Percentiles rank a stretch among this genome's conserved stretches.
Evolutionary conservation across 495 filamentous ascomycete species (phyloP).

Genomic region (Podospora pseudopauciseta): DNA sequence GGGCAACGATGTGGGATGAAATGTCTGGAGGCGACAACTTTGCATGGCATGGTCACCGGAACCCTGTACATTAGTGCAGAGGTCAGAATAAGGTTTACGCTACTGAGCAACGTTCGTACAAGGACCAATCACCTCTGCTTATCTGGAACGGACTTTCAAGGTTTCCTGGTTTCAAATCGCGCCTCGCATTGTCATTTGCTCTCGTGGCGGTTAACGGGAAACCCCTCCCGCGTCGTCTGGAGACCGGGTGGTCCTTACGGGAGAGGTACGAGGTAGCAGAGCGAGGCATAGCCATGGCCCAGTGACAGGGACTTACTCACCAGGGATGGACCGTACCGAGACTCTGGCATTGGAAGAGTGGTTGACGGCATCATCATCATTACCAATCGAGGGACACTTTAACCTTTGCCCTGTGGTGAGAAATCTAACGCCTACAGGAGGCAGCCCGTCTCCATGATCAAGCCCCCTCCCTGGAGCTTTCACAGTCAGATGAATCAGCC

Average conservation of each 20-base stretch:
- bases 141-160: neutral
- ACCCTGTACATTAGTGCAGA: neutral
- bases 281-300: neutral
- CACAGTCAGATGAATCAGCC: neutral
- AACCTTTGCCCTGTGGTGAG: neutral
- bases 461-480: neutral
- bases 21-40: too few relatives aligned
- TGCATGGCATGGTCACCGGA: neutral
- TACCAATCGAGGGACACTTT: neutral
- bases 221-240: neutral
- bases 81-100: conserved; percentile 21
- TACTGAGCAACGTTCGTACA: conserved; percentile 11
- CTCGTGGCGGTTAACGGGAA: neutral
- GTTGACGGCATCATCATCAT: neutral
- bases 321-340: neutral
- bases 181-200: neutral
- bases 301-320: too few relatives aligned
- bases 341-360: neutral
- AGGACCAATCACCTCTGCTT: neutral
- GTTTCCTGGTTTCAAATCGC: neutral
- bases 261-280: neutral
- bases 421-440: neutral
- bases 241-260: neutral
- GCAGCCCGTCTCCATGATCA: neutral
- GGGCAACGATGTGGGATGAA: neutral